Evolutionary conservation across 2,329 filamentous ascomycete genomes (phyloP), one percentile per base, ranked within the genome.

Genomic region (Stemphylium beticola): DNA sequence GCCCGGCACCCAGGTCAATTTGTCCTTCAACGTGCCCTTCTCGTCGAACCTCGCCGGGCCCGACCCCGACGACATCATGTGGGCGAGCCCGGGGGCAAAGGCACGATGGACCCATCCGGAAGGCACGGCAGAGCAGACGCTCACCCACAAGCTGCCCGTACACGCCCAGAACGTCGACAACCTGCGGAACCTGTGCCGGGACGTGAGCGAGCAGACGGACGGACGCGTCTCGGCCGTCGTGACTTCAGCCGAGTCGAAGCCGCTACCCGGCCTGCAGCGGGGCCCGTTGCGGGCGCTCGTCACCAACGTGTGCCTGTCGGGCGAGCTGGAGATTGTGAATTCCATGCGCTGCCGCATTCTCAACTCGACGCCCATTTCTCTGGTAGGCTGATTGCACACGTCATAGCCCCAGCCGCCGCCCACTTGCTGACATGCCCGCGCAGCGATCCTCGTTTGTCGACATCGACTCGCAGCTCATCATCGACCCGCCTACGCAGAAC

Each of bases 11-110:
- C 87, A 87, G 63, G 91, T 98, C 77, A 92, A 96, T 77, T 89
- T 96, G 75, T 93, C 92, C 62, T 98, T 99, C 87, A 98, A 97
- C 74, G 90, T 99, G 43, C 95, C 95, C 57, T 97, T 98, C 78
- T 88, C 92, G 66, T 96, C 91, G 61, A 93, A 93, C 69, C 87
- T 99, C 58, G 86, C 91, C 60, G 95, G 95, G 31, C 95, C 95
- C 61, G 92, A 98, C 71, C 90, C 90, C 65, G 92, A 97, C 76
- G 93, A 98, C 77, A 91, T 99, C 69, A 85, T 98, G 57, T 93
- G 97, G 78, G 92, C 93, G 61, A 96, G 91, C 61, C 86, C 87
- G 53, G 90, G 92, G 66, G 93, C 93, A 57, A 87, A 96, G 62
- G 85, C 93, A 64, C 87, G 91, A 74, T 99, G 95, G 95, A 95